Evolutionary conservation across 2,329 filamentous ascomycete species (phyloP), one percentile per base, ranked within the genome.

Genomic region (Aspergillus quadricinctus): DNA sequence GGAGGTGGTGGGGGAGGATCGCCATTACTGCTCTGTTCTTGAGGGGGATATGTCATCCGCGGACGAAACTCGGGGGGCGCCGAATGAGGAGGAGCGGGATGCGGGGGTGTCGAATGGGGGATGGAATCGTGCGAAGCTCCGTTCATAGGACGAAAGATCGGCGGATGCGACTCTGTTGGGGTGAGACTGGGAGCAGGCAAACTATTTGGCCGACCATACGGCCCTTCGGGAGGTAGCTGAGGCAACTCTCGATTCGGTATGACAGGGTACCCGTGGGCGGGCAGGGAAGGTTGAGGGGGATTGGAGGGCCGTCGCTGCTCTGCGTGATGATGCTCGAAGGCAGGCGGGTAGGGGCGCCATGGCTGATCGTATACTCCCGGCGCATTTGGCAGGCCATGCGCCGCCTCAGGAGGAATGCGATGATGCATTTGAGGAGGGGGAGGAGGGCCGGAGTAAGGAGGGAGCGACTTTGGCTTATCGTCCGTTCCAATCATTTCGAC

Each of bases 191-290:
- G 66, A 35, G 62, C 65, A 10, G 72, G 66, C 35, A 74, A 53
- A 52, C 66, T 69, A 53, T 61, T 69, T 11, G 69, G 66, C 43
- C 72, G 71, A 21, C 57, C 63, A 56, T 72, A 76, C 8, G 68
- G 69, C 25, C 65, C 67, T 37, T 73, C 71, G 3, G 62, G 64
- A 3, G 70, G 67, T 7, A 68, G 65, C 53, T 71, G 72, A 25
- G 69, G 71, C 9, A 74, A 60, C 50, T 74, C 71, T 28, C 71
- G 69, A 53, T 64, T 68, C 23, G 67, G 66, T 14, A 68, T 70
- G 28, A 66, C 64, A 10, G 67, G 63, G 53, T 71, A 73, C 40
- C 58, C 58, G 59, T 66, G 69, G 2, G 66, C n/a, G n/a, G n/a
- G n/a, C n/a, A n/a, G n/a, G n/a, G n/a, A n/a, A n/a, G 65, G 61